These are phyloP conservation scores for Incumbomyces lentus DNA, from an alignment of 2,329 filamentous ascomycete genomes.

Conservation along the genomic window DNA sequence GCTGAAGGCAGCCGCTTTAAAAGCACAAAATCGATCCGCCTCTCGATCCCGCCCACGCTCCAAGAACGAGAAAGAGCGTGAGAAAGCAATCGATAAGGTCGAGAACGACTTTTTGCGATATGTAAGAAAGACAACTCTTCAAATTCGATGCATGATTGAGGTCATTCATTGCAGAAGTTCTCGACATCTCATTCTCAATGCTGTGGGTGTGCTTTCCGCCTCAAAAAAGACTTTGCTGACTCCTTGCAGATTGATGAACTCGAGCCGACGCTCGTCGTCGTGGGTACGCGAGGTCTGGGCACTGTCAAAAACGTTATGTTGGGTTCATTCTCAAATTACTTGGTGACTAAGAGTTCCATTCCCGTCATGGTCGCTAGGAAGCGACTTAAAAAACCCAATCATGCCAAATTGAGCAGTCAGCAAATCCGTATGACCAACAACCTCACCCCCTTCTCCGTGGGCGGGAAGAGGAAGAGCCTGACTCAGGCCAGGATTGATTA, in stretches of 20 bases:
- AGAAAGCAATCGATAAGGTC: conserved; percentile 70
- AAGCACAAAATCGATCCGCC: not conserved
- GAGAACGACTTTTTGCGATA: conserved; percentile 76
- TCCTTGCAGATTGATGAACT: conserved; percentile 67
- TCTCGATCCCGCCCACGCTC: conserved; percentile 26
- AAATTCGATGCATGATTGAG: conserved; percentile 88
- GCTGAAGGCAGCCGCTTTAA: not conserved
- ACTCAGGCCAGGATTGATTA: conserved; percentile 20
- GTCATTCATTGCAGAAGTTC: conserved; percentile 98
- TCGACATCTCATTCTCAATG: conserved; percentile 90
- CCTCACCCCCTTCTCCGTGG: conserved; percentile 30
- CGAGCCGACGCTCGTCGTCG: conserved; percentile 81
- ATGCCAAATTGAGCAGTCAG: conserved; percentile 55
- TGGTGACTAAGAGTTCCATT: conserved; percentile 91
- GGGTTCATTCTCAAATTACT: conserved; percentile 93
- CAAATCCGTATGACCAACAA: conserved; percentile 72
- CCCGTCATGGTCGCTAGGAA: conserved; percentile 97
- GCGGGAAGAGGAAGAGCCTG: conserved; percentile 17
- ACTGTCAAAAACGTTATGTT: conserved; percentile 89
- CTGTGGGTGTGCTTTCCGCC: conserved; percentile 40
- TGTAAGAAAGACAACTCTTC: conserved; percentile 78
- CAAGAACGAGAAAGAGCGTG: conserved; percentile 66
- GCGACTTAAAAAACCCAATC: conserved; percentile 60
- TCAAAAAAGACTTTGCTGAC: not conserved
- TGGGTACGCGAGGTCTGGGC: conserved; percentile 83